A percentile compares a stretch with the other conserved stretches of the same genome.
Evolutionary conservation across 371 early-diverging fungal species (phyloP).

Genomic region (Mortierella sp.): DNA sequence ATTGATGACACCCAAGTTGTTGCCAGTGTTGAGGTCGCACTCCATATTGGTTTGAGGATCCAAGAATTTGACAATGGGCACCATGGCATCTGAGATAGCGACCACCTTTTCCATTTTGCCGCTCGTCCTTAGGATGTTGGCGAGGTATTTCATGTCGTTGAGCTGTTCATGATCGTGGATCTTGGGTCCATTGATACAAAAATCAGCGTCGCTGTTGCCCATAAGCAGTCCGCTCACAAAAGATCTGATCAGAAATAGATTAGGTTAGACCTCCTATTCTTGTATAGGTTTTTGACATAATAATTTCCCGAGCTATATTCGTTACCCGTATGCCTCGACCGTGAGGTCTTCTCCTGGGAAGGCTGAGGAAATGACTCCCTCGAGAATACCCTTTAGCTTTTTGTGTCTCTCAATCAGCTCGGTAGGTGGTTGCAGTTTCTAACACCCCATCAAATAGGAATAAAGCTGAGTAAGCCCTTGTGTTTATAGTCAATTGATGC

Average conservation of each 20-base stretch:
- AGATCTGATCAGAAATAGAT: constrained; percentile 18
- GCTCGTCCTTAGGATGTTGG: constrained; percentile 8
- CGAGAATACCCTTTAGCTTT: constrained; percentile 5
- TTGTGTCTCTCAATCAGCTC: constrained; percentile 23
- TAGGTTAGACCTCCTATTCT: not conserved
- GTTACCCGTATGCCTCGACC: constrained; percentile 45
- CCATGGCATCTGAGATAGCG: constrained; percentile 30
- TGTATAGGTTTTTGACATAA: not conserved
- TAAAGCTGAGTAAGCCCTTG: not conserved
- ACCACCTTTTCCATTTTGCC: constrained; percentile 20
- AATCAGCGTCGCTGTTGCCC: constrained; percentile 43
- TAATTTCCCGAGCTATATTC: not conserved
- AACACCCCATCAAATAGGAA: not conserved
- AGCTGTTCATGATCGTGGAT: constrained; percentile 20
- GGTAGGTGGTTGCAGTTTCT: constrained; percentile 30
- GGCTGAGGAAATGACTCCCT: constrained; percentile 6
- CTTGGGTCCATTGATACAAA: constrained; percentile 38
- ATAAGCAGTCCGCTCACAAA: constrained; percentile 38
- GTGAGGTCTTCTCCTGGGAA: constrained; percentile 32
- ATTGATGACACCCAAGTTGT: constrained; percentile 36
- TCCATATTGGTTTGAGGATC: constrained; percentile 40
- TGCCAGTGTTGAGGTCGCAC: constrained; percentile 45
- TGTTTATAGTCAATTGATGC: too few relatives aligned
- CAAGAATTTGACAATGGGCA: constrained; percentile 50
- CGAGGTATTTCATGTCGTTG: constrained; percentile 35